phyloP scores from a whole-genome alignment of 495 filamentous ascomycete species.

The Aspergillus kassunensis region DNA sequence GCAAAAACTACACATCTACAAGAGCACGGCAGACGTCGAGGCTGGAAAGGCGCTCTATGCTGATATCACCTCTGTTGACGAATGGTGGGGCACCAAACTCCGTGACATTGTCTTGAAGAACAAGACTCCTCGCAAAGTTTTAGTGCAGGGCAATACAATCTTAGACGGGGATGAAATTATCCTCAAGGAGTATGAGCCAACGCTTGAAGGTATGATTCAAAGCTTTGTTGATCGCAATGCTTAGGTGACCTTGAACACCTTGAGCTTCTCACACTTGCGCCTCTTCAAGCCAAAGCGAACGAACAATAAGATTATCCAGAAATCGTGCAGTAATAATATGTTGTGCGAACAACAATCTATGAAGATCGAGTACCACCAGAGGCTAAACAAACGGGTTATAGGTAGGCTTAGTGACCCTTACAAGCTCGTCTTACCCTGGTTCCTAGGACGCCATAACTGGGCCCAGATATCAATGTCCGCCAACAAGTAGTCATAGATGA shows the following conservation, averaged over 20 bases:
- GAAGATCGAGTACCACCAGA: no score
- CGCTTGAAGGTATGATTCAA: constrained; percentile 78
- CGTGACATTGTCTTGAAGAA: constrained; percentile 74
- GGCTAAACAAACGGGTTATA: no score
- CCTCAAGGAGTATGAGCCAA: constrained; percentile 87
- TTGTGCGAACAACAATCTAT: no score
- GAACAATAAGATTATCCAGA: no score
- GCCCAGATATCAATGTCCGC: no score
- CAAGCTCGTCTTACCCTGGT: no score
- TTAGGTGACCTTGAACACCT: constrained; percentile 22
- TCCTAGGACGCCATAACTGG: no score
- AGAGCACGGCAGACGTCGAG: constrained; percentile 81
- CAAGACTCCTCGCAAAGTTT: constrained; percentile 91
- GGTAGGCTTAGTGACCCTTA: no score
- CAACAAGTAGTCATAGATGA: no score
- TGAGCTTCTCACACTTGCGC: no score
- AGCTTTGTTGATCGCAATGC: constrained; percentile 81
- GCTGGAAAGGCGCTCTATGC: constrained; percentile 72
- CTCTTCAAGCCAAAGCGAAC: no score
- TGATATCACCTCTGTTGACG: constrained; percentile 74
- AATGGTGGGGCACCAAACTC: constrained; percentile 74
- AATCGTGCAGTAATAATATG: no score
- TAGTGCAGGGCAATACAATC: constrained; percentile 91
- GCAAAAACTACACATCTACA: constrained; percentile 89
- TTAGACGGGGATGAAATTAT: constrained; percentile 68